phyloP scores from a whole-genome alignment of 2,329 filamentous ascomycete species.

The Zymoseptoria ardabiliae region DNA sequence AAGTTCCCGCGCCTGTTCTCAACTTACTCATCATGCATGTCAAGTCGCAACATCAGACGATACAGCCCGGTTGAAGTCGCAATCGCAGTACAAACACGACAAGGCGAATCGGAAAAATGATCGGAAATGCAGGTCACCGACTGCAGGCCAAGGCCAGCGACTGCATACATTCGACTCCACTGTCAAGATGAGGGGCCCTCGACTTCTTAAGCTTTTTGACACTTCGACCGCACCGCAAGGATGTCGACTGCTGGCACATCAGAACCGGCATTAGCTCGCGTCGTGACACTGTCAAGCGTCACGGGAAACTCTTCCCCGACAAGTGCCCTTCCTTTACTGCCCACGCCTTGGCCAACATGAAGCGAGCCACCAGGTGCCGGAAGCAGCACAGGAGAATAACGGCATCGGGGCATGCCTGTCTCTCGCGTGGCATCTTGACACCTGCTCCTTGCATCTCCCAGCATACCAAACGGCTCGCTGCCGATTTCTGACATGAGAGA shows the following conservation, averaged over 20 bases:
- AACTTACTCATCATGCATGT: neutral
- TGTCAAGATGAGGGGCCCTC: neutral
- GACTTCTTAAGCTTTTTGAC: neutral
- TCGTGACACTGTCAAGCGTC: constrained; percentile 2
- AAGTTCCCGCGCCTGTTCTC: neutral
- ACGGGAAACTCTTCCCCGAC: constrained; percentile 3
- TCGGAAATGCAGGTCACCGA: neutral
- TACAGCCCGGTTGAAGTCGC: neutral
- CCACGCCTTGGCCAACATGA: constrained; percentile 5
- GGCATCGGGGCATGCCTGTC: constrained; percentile 11
- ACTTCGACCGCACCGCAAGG: neutral
- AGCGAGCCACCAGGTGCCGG: constrained; percentile 11
- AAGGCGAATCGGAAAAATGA: neutral
- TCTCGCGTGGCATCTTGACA: constrained; percentile 20
- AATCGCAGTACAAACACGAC: neutral
- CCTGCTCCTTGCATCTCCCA: constrained; percentile 18
- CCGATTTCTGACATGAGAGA: constrained; percentile 17
- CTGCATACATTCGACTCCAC: neutral
- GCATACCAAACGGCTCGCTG: constrained; percentile 17
- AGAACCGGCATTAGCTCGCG: constrained; percentile 6
- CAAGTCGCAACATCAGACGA: neutral
- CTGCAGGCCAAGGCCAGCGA: neutral
- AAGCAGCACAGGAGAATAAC: constrained; percentile 6
- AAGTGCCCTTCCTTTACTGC: neutral
- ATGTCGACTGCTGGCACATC: constrained; percentile 1